Evolutionary conservation across 257 asterid genomes (phyloP).

Genomic region (Forsythia suspensa): DNA sequence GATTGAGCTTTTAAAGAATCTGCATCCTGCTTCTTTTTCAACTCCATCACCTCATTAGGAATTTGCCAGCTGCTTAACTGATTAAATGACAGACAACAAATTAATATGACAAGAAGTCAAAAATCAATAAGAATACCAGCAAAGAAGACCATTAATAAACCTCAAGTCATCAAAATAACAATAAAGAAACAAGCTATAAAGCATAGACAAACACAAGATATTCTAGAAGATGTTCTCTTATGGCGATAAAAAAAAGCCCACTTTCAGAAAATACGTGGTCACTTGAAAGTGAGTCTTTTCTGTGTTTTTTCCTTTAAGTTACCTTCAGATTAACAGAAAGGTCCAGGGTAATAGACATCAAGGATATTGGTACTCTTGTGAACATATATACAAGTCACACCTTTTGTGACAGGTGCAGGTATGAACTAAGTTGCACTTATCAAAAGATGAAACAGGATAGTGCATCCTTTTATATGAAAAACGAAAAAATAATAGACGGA

Average conservation of each 20-base stretch:
- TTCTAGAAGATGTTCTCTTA: neutral
- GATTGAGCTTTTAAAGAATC: constrained; percentile 60
- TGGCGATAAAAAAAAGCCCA: neutral
- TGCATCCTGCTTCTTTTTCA: constrained; percentile 70
- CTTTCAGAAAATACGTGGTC: neutral
- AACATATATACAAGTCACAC: neutral
- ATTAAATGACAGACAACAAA: constrained; percentile 27
- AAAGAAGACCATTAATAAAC: constrained; percentile 3
- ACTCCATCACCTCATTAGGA: constrained; percentile 79
- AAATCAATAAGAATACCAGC: neutral
- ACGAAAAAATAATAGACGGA: too few species aligned
- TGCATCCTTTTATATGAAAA: neutral
- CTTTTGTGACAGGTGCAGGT: neutral
- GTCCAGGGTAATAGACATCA: neutral
- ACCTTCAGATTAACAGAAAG: neutral
- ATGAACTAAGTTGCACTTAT: neutral
- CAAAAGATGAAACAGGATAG: neutral
- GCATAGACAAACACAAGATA: neutral
- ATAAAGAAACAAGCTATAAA: neutral
- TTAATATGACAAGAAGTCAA: constrained; percentile 16
- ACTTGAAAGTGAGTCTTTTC: neutral
- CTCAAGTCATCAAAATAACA: neutral
- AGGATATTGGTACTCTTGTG: neutral
- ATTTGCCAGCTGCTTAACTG: constrained; percentile 99
- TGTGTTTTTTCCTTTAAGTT: neutral